Base-by-base conservation (phyloP, 2,329 filamentous ascomycete genomes). In the Pochonia chlamydosporia region DNA sequence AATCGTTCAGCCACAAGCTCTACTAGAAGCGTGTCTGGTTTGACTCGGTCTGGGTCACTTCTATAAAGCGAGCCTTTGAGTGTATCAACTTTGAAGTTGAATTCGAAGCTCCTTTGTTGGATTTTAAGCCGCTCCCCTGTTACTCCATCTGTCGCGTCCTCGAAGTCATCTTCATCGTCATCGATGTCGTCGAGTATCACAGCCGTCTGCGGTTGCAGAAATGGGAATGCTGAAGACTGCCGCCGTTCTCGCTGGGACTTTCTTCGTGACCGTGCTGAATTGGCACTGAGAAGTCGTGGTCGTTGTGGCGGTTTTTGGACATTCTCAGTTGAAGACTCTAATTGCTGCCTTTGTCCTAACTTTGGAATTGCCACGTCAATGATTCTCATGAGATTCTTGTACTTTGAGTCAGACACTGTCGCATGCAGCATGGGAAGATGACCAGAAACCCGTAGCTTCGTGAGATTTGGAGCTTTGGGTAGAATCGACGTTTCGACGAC, bases 361-460 rank as follows among this genome's bases (percentile, higher is more conserved):
- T 87, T 91, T 1, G 93, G 95, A 49, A 99, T 88, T 0, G 93
- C 91, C 48, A 96, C 90, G 50, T 99, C 92, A 52, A 99, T 92
- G 37, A 99, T 76, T 58, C 84, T 91, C 93, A 99, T 99, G 50
- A 99, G 66, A 40, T 82, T 91, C 71, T 97, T 99, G 73, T 99
- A 99, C 64, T 99, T 99, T 31, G 83, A 83, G 59, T 99, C 95
- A 0, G 93, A 97, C 31, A 95, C 84, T 0, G 87, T 88, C 10
- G 88, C 93, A 63, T 97, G 92, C 1, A 99, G 75, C 44, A 97
- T 84, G 1, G 95, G 93, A 45, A 99, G 74, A 57, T 95, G 89
- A 2, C 93, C 93, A 1, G 90, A 95, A 28, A 99, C 82, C 51
- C 89, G 86, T 56, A 96, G 84, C 59, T 93, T 93, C 13, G 93